Evolutionary conservation across 495 filamentous ascomycete species (phyloP), one percentile per base, ranked within the genome.

Genomic region (Barbatosphaeria neglecta): DNA sequence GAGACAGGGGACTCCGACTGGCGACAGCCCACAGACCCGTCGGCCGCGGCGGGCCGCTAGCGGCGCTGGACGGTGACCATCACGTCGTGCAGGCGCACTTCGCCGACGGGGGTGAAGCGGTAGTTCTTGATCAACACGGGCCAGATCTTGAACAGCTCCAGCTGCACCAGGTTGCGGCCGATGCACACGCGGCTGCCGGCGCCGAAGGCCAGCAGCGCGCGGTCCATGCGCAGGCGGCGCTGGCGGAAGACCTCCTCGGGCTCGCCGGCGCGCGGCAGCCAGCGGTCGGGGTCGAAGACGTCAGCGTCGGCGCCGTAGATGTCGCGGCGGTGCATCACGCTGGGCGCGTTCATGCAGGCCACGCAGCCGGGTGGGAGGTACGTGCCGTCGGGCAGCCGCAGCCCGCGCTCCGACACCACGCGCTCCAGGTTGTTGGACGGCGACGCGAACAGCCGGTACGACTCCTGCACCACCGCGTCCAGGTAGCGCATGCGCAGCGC

Each of bases 141-240:
- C 43, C 83, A 72, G 6, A 83, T 53, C 58, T 85, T 85, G 49
- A 77, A 76, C 22, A 84, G 69, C 65, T 86, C 82, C 56, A 84
- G 55, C 59, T 74, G 59, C 22, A 68, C 69, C 46, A 85, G 64
- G 48, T 85, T 80, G 52, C 75, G 74, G 4, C 82, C 81, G 53
- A 85, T 71, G 51, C 82, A 84, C 15, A 75, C 73, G 28, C 82
- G 60, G 11, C 68, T 67, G 23, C 81, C 82, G 0, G 69, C 77
- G 7, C 82, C 80, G 62, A 86, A 86, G 42, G 63, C 58, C 22
- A 74, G 52, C 25, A 56, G 41, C 15, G 58, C 45, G 38, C 49
- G 48, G 10, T 57, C 51, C 53, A 52, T 57, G 31, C 41, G 16
- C 42, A 46, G 45, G 45, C 59, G 53, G 11, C 54, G 37, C 19